Base-by-base conservation (phyloP, 1,284 basidiomycete species). In the Pseudozyma flocculosa region DNA sequence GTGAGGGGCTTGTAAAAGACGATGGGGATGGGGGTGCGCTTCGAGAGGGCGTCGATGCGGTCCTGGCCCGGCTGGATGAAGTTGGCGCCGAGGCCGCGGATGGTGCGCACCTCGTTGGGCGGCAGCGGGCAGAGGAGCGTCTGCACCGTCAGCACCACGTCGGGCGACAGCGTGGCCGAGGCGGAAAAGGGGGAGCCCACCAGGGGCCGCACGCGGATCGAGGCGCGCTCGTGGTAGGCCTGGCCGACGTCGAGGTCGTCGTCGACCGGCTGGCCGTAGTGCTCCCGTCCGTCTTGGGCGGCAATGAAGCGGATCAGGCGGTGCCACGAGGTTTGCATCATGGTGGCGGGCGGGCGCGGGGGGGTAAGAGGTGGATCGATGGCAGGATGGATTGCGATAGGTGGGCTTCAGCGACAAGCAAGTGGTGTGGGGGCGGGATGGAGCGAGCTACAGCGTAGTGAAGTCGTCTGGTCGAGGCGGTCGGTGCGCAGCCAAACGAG, bases 281-380 rank as follows among this genome's bases (percentile, higher is more conserved):
- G 57, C 23, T 44, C 54, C 18, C 51, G 45, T 1, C 54, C 50
- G 38, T 72, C 70, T 47, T 72, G 68, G 41, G 48, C 45, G 5
- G 70, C 70, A 14, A 70, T 47, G 46, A 72, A 72, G 43, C 68
- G 68, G 43, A 72, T 59, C 4, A 72, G 50, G 8, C 70, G 51
- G 44, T 60, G 54, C 68, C 70, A 70, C 9, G 59, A 30, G 1
- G 56, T 55, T 32, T 50, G 14, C 7, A 17, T 7, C 45, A 47
- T 47, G 5, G 24, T 46, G 26, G 26, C n/a, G n/a, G n/a, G n/a
- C n/a, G n/a, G n/a, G n/a, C n/a, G n/a, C n/a, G n/a, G n/a, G n/a
- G n/a, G n/a, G n/a, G n/a, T n/a, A n/a, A n/a, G n/a, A n/a, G n/a
- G n/a, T n/a, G n/a, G n/a, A n/a, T n/a, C n/a, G n/a, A n/a, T n/a